A percentile compares a stretch with the other conserved stretches of the same genome.
phyloP scores from a whole-genome alignment of 169 alveolate species.

The Plasmodium cynomolgi region DNA sequence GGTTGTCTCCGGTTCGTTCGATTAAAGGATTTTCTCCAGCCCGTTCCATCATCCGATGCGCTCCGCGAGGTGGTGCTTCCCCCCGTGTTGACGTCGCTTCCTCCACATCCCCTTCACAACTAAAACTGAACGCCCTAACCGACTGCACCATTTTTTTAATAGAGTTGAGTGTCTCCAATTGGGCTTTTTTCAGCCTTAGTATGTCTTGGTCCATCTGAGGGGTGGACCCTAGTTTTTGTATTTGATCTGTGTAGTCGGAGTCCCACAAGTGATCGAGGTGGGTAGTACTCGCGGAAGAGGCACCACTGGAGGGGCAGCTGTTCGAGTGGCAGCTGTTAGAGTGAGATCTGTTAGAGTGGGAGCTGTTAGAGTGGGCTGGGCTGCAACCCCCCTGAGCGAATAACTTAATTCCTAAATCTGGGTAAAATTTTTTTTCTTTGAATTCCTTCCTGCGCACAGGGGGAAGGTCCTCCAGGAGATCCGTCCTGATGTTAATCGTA shows the following conservation, averaged over 20 bases:
- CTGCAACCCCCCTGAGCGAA: not conserved
- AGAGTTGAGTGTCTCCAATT: slow-evolving; percentile 47
- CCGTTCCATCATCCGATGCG: not conserved
- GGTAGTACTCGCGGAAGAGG: not conserved
- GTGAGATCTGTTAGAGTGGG: not conserved
- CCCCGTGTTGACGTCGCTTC: not conserved
- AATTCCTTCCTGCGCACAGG: slow-evolving; percentile 6
- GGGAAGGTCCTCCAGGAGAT: not conserved
- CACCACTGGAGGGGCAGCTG: not conserved
- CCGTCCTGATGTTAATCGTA: not conserved
- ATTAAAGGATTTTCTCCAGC: not conserved
- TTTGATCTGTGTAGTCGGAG: slow-evolving; percentile 15
- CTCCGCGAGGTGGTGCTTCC: not conserved
- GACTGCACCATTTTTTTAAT: slow-evolving; percentile 46
- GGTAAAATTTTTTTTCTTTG: slow-evolving; percentile 40
- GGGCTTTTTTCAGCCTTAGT: slow-evolving; percentile 23
- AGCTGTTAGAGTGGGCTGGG: not conserved
- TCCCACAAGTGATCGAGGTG: not conserved
- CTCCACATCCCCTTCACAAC: not conserved
- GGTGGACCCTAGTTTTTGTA: not conserved
- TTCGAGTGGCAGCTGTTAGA: not conserved
- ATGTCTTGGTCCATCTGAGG: slow-evolving; percentile 1
- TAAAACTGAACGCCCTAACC: slow-evolving; percentile 4
- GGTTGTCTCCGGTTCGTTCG: not conserved
- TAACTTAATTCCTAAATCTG: not conserved